Evolutionary conservation across 2,329 filamentous ascomycete genomes (phyloP).

Genomic region (Fusarium pseudoanthophilum): DNA sequence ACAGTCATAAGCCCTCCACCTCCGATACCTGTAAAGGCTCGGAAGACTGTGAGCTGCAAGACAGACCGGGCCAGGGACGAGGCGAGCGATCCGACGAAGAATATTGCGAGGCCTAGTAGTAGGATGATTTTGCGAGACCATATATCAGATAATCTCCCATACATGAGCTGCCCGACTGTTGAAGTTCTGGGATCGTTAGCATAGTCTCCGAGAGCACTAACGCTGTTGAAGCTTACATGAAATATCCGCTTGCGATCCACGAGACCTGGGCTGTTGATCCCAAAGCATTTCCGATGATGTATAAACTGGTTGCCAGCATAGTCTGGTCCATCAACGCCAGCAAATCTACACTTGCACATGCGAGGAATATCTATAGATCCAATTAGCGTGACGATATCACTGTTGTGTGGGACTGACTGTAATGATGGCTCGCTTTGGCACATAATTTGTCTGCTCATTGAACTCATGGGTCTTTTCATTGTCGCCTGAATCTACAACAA

Average conservation of each 20-base stretch:
- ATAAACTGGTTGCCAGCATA: conserved; percentile 64
- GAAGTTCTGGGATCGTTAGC: conserved; percentile 49
- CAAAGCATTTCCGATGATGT: conserved; percentile 63
- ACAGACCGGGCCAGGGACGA: conserved; percentile 55
- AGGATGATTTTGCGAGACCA: conserved; percentile 58
- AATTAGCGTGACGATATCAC: rapidly evolving
- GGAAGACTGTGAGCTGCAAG: conserved; percentile 55
- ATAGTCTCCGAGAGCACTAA: rapidly evolving
- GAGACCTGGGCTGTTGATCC: conserved; percentile 61
- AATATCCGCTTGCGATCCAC: conserved; percentile 67
- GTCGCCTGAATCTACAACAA: conserved; percentile 24
- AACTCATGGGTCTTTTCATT: conserved; percentile 50
- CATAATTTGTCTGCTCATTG: conserved; percentile 68
- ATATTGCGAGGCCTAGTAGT: conserved; percentile 53
- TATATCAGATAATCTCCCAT: conserved; percentile 59
- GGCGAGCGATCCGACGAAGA: conserved; percentile 57
- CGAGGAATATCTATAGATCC: conserved; percentile 62
- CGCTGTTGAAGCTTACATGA: conserved; percentile 56
- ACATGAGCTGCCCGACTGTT: conserved; percentile 59
- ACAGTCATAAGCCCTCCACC: conserved; percentile 78
- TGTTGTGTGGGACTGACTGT: conserved; percentile 50
- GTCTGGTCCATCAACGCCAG: conserved; percentile 68
- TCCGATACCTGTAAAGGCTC: conserved; percentile 64
- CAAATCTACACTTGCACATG: conserved; percentile 65
- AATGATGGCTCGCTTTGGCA: conserved; percentile 61